Evolutionary conservation across 1,284 basidiomycete species (phyloP).

Genomic region (Coniferiporia sulphurascens): DNA sequence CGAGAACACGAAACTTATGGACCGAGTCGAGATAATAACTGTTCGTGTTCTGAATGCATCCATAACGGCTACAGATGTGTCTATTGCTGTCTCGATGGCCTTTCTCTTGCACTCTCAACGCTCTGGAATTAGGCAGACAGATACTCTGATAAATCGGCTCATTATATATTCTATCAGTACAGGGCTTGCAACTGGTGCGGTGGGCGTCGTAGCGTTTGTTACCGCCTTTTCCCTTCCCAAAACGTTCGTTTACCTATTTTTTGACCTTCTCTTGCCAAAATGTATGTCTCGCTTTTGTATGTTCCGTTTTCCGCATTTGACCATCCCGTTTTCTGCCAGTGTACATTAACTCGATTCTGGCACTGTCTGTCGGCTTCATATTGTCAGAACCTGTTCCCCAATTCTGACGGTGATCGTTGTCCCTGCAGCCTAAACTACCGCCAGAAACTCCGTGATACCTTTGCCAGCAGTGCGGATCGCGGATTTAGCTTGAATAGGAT

Average conservation of each 20-base stretch:
- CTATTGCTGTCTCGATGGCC: neutral
- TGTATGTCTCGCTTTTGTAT: neutral
- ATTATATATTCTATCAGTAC: slow-evolving; percentile 3
- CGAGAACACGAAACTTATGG: neutral
- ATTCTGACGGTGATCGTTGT: neutral
- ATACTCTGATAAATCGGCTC: slow-evolving; percentile 2
- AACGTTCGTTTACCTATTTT: neutral
- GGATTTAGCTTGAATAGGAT: no score
- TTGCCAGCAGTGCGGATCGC: no score
- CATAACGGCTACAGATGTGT: neutral
- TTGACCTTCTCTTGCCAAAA: neutral
- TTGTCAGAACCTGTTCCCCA: neutral
- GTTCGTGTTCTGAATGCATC: neutral
- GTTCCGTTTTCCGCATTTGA: neutral
- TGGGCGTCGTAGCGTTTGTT: neutral
- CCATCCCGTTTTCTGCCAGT: neutral
- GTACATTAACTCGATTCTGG: neutral
- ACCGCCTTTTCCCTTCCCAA: neutral
- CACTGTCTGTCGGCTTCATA: neutral
- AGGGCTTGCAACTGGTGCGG: neutral
- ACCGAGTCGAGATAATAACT: neutral
- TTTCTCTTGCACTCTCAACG: neutral
- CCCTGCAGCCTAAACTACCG: no score
- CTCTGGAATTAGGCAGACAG: slow-evolving; percentile 3
- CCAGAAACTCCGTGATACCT: no score